Conservation (phyloP, 805 yeast species). For the Metschnikowia amazonensis region DNA sequence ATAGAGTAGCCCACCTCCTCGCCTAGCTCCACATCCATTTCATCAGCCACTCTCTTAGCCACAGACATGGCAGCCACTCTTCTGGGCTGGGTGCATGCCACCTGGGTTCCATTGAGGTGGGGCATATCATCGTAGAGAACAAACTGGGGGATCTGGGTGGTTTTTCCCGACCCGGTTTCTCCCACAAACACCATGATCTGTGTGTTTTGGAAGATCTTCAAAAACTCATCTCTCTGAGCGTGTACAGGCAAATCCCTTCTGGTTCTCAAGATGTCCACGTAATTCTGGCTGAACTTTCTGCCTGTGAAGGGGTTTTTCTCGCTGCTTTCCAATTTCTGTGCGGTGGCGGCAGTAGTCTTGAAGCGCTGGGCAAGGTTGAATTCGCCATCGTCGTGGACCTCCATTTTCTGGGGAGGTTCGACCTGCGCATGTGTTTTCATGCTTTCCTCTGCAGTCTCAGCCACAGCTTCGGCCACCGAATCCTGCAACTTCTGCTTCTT, state of each 20-base stretch:
- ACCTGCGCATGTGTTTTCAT: slow-evolving; percentile 47
- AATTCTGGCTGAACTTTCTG: slow-evolving; percentile 52
- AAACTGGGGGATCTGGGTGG: slow-evolving; percentile 97
- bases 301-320: slow-evolving; percentile 79
- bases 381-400: slow-evolving; percentile 65
- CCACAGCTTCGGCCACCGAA: slow-evolving; percentile 60
- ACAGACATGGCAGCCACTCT: slow-evolving; percentile 99
- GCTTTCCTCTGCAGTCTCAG: slow-evolving; percentile 62
- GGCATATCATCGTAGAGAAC: slow-evolving; percentile 91
- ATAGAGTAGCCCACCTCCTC: slow-evolving; percentile 94
- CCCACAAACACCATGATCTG: slow-evolving; percentile 98
- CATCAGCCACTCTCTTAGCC: slow-evolving; percentile 95
- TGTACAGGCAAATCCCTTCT: slow-evolving; percentile 92
- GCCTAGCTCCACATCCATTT: slow-evolving; percentile 90
- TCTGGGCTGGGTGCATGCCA: slow-evolving; percentile 96
- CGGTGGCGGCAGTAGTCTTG: slow-evolving; percentile 62
- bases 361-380: slow-evolving; percentile 54
- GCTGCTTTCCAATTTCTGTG: slow-evolving; percentile 55
- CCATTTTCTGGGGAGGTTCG: slow-evolving; percentile 30
- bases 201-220: slow-evolving; percentile 74
- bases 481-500: slow-evolving; percentile 45
- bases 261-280: slow-evolving; percentile 69
- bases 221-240: slow-evolving; percentile 85
- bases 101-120: slow-evolving; percentile 74
- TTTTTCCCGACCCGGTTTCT: slow-evolving; percentile 98